Evolutionary conservation across 768 basidiomycete genomes (phyloP).

Genomic region (Trametes cingulata): DNA sequence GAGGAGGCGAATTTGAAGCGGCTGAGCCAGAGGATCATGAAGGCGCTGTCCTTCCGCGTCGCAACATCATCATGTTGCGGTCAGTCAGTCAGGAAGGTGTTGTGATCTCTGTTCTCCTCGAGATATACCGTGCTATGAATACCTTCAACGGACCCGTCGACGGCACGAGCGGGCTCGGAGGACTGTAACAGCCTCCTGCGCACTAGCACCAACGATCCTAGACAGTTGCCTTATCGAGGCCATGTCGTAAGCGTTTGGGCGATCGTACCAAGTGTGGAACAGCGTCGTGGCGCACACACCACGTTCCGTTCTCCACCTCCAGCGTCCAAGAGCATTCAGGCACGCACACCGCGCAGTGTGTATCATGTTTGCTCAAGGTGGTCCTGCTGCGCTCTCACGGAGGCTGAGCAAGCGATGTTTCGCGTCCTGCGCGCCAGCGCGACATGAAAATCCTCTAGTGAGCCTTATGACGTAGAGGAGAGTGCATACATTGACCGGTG

Average conservation of each 20-base stretch:
- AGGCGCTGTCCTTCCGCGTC: too few relatives aligned
- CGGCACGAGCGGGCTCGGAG: not conserved
- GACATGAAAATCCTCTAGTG: slow-evolving; percentile 63
- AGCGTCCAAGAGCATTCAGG: not conserved
- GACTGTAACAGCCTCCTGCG: not conserved
- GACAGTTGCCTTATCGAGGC: slow-evolving; percentile 10
- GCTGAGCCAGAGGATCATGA: too few relatives aligned
- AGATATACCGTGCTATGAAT: too few relatives aligned
- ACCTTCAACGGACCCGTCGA: too few relatives aligned
- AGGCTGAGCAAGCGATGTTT: not conserved
- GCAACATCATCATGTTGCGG: too few relatives aligned
- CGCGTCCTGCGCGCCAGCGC: not conserved
- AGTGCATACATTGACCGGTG: slow-evolving; percentile 9
- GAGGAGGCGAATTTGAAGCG: not conserved
- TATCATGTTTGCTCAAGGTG: not conserved
- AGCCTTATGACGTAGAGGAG: slow-evolving; percentile 16
- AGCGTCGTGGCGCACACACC: slow-evolving; percentile 6
- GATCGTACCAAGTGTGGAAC: not conserved
- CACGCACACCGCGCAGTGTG: not conserved
- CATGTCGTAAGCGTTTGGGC: not conserved
- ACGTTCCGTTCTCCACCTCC: not conserved
- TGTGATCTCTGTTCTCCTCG: too few relatives aligned
- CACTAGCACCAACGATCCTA: not conserved
- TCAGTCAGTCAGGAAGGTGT: too few relatives aligned
- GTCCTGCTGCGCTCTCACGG: not conserved